Base-by-base conservation (phyloP, 176 grass and related monocot genomes). In the Paspalum notatum region DNA sequence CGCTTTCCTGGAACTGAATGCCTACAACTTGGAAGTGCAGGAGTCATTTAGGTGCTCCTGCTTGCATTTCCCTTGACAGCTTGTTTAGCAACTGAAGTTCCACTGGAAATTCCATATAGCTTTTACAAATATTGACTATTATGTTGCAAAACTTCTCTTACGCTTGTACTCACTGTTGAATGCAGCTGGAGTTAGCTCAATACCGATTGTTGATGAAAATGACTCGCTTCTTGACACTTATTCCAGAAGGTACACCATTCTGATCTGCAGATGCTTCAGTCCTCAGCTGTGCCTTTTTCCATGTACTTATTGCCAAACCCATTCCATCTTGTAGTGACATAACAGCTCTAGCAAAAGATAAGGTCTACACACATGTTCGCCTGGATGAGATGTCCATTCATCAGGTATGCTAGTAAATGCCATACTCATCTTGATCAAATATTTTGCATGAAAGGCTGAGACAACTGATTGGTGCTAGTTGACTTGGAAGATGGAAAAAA, bases 261-360 rank as follows among this genome's bases (percentile, higher is more conserved):
- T 42, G 14, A 40, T 38, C 11, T 68, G 46, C 25, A 44, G 20
- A 46, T 47, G 41, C 41, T 41, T 14, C 26, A 22, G 2, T 79
- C 8, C 50, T 56, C 6, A 0, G 41, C 44, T 66, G 22, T 27
- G 6, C 66, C 18, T 57, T 66, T 51, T 50, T 10, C 9, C 59
- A n/a, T 71, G 14, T 74, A 53, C 68, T 71, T 18, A 71, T 73
- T 42, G 55, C 54, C 4, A 12, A 52, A 9, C 82, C 80, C 48
- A 16, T 83, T 91, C 48, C 17, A 74, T 92, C 72, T 12, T 82
- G 72, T 50, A 99, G 97, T 93, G 97, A 99, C 89, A 99, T 99
- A 57, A 99, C 97, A 80, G 88, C 97, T 82, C 88, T 99, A 42
- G 97, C 97, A 62, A 99, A 99, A 91, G 93, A 99, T 85, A 99